Evolutionary conservation across 371 early-diverging fungal species (phyloP).

Genomic region (Smittium culicis): DNA sequence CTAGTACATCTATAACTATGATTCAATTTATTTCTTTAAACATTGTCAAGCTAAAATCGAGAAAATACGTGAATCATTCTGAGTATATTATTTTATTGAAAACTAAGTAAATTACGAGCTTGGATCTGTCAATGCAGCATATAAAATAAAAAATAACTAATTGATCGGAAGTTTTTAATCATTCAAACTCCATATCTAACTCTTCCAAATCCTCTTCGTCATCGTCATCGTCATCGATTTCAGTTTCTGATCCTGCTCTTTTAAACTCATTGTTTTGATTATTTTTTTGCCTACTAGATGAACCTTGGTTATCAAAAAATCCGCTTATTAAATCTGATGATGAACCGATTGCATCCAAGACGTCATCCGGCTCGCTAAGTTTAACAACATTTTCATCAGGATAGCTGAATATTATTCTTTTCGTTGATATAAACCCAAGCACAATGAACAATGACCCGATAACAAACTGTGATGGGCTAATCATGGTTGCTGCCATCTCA

Average conservation of each 20-base stretch:
- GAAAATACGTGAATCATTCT: no score
- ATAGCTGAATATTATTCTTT: background rate
- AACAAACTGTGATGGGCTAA: background rate
- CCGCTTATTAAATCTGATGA: conserved; percentile 4
- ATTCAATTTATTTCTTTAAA: no score
- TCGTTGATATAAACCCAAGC: background rate
- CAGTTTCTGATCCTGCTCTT: conserved; percentile 1
- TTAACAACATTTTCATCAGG: background rate
- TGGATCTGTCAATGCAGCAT: no score
- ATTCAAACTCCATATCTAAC: conserved; percentile 4
- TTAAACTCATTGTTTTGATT: background rate
- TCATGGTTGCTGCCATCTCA: background rate
- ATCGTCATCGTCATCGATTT: conserved; percentile 10
- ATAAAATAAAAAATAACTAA: background rate
- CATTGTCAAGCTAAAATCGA: no score
- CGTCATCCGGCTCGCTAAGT: background rate
- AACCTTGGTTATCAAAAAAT: conserved; percentile 4
- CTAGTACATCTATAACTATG: no score
- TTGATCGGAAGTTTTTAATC: background rate
- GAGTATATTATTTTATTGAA: no score
- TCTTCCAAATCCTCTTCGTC: conserved; percentile 13
- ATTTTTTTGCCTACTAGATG: background rate
- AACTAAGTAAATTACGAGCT: no score
- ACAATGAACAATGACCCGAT: background rate
- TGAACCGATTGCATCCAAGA: background rate